These are phyloP conservation scores for Gonapodya sp. DNA, from an alignment of 192 early-diverging fungal genomes.

Conservation along the genomic window DNA sequence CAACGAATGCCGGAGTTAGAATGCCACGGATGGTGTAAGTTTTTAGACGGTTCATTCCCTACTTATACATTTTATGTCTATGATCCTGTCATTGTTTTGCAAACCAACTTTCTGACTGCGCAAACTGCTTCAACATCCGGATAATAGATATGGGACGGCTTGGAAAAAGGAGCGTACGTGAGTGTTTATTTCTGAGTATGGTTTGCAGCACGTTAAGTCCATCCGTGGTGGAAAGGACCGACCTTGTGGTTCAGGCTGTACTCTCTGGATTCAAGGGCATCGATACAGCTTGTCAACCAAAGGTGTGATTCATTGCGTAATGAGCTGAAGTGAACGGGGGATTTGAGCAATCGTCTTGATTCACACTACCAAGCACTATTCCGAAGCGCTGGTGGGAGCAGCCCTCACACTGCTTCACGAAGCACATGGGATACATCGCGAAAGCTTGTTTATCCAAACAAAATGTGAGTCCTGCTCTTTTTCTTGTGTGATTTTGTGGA, in stretches of 20 bases:
- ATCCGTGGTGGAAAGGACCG: not conserved
- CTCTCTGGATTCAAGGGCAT: constrained; percentile 2
- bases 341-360: not conserved
- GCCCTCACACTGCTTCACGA: not conserved
- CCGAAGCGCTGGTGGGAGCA: not conserved
- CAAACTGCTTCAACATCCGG: not conserved
- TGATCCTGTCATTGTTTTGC: too few relatives aligned
- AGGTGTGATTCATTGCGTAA: too few relatives aligned
- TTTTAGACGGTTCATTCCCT: too few relatives aligned
- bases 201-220: too few relatives aligned
- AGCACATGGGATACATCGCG: not conserved
- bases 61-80: too few relatives aligned
- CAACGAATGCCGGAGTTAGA: not conserved
- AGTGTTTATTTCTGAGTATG: too few relatives aligned
- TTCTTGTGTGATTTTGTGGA: not conserved
- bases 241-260: constrained; percentile 1
- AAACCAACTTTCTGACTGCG: not conserved
- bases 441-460: not conserved
- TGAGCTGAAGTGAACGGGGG: not conserved
- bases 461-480: not conserved
- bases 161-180: constrained; percentile 6
- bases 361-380: not conserved
- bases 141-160: not conserved
- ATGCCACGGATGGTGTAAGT: not conserved
- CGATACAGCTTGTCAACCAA: constrained; percentile 7